Percentiles rank a stretch among this genome's conserved stretches.
Evolutionary conservation across 768 basidiomycete genomes (phyloP).

Genomic region (Zangia roseola): DNA sequence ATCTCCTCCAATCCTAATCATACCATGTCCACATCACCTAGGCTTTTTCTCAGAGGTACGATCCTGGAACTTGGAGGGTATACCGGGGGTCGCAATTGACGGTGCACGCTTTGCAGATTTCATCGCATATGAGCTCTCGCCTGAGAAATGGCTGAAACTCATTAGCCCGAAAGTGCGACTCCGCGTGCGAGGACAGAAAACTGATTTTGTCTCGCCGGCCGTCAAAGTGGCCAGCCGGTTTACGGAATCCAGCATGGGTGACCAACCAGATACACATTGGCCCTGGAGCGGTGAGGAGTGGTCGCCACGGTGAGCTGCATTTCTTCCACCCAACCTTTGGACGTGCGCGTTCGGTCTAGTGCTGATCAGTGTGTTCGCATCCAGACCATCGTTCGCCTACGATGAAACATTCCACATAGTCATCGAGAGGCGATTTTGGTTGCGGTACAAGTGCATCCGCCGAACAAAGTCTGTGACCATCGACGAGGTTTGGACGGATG

Average conservation of each 20-base stretch:
- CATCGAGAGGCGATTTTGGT: constrained; percentile 18
- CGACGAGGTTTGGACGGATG: constrained; percentile 22
- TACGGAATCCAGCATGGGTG: not conserved
- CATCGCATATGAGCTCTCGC: constrained; percentile 22
- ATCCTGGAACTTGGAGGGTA: not conserved
- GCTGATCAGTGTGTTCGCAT: not conserved
- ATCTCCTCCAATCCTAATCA: not conserved
- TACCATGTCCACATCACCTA: constrained; percentile 12
- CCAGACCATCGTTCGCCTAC: constrained; percentile 16
- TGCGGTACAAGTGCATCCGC: constrained; percentile 25
- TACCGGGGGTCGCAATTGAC: not conserved
- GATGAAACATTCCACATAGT: constrained; percentile 19
- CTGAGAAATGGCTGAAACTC: constrained; percentile 17
- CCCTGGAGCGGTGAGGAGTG: constrained; percentile 11
- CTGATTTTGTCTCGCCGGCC: constrained; percentile 15
- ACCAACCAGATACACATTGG: constrained; percentile 8
- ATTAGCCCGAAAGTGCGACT: constrained; percentile 24
- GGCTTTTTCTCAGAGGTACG: constrained; percentile 20
- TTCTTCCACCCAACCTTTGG: no score
- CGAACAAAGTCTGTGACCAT: constrained; percentile 19
- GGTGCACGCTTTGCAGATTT: constrained; percentile 13
- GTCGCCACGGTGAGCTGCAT: constrained; percentile 13
- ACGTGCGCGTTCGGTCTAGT: not conserved
- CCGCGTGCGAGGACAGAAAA: constrained; percentile 11
- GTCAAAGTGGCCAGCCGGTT: constrained; percentile 2